Evolutionary conservation across 169 alveolate species (phyloP).

Genomic region (Babesia caballi): DNA sequence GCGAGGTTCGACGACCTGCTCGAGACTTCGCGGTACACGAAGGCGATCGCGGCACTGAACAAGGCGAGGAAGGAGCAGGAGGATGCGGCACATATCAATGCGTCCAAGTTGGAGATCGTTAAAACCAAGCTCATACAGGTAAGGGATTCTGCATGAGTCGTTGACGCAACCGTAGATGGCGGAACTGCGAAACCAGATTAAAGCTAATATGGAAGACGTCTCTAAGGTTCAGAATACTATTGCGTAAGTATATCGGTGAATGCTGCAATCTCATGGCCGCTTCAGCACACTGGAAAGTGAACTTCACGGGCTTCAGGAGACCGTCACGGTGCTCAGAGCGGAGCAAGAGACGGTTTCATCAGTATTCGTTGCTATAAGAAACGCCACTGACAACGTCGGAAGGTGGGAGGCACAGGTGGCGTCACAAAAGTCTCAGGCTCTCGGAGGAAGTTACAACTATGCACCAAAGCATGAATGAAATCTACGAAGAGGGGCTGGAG

Average conservation of each 20-base stretch:
- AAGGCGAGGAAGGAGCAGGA: slow-evolving; percentile 64
- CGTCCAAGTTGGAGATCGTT: slow-evolving; percentile 9
- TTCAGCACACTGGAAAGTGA: slow-evolving; percentile 20
- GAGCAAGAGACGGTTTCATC: slow-evolving; percentile 32
- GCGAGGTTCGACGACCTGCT: slow-evolving; percentile 95
- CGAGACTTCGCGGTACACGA: slow-evolving; percentile 86
- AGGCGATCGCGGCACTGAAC: slow-evolving; percentile 45
- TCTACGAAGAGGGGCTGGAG: slow-evolving; percentile 51
- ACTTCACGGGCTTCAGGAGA: slow-evolving; percentile 39
- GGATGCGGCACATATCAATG: slow-evolving; percentile 8
- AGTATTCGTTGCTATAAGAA: slow-evolving; percentile 10
- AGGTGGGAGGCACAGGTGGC: background rate
- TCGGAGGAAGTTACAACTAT: slow-evolving; percentile 17
- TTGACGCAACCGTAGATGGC: slow-evolving; percentile 46
- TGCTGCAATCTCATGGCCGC: slow-evolving; percentile 4
- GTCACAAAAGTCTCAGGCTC: background rate
- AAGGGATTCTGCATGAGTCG: background rate
- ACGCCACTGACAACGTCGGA: background rate
- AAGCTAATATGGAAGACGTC: slow-evolving; percentile 40
- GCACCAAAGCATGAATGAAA: slow-evolving; percentile 25
- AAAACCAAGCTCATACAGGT: slow-evolving; percentile 44
- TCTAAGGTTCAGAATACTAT: slow-evolving; percentile 35
- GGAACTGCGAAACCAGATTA: slow-evolving; percentile 60
- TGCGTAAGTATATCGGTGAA: slow-evolving; percentile 45
- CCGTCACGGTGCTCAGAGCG: slow-evolving; percentile 21